Evolutionary conservation across 768 basidiomycete genomes (phyloP), one percentile per base, ranked within the genome.

Genomic region (Suillus discolor): DNA sequence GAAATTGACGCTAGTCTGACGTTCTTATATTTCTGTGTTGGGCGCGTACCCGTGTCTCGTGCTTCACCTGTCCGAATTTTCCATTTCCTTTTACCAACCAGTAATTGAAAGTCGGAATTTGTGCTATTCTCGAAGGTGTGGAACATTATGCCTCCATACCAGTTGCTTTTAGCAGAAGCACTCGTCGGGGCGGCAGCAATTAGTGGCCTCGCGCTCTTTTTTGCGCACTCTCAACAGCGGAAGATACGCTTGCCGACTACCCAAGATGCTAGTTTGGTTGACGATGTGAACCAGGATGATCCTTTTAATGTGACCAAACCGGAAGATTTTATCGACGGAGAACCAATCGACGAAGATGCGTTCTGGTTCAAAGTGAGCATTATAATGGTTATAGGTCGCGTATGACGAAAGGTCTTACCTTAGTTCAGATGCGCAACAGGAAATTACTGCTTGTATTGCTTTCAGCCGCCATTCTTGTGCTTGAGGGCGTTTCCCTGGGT

Each of bases 251-350:
- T 89, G 20, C 83, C 84, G 47, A 70, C 75, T 12, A 74, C 74
- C 15, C 67, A 67, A 31, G 67, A 68, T 11, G 76, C 70, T 41
- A 59, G 57, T 59, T 28, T 59, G 67, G 68, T 62, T 13, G 61
- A 62, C 16, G 73, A 78, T 61, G 45, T 75, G 1, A 66, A 76
- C 2, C 59, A 71, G 51, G 73, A 15, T 18, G 90, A 92, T 70
- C 87, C 89, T 13, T 92, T 91, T 71, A 85, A 87, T 72, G 88
- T 94, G n/a, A 84, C 87, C 23, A 86, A 73, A n/a, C 85, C 87
- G 11, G 89, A 90, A 72, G 93, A 94, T 69, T 68, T 85, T 42
- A 66, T 88, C 15, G 88, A 92, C 67, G 91, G 91, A 4, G 83
- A 84, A 62, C 88, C 91, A 9, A 79, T 92, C 47, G 76, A 90